Conservation (phyloP, 2,329 filamentous ascomycete species). For the Pseudopyricularia cyperi region DNA sequence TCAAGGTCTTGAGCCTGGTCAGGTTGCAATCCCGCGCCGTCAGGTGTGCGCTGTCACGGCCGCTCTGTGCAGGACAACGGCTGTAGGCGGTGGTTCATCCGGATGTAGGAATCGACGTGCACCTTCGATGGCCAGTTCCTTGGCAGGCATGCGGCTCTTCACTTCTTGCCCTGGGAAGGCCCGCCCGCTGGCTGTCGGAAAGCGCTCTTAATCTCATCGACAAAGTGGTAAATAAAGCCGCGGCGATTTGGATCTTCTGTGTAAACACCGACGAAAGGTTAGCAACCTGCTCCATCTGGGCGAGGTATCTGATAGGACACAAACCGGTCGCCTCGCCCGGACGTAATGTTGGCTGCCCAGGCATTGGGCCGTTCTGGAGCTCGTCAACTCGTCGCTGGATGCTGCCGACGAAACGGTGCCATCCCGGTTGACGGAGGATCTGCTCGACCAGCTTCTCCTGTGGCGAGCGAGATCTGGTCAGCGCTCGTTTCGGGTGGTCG, state of each 20-base stretch:
- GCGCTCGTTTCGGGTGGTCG: not conserved
- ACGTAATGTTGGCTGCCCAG: constrained; percentile 35
- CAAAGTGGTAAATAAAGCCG: constrained; percentile 32
- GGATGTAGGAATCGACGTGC: too few relatives aligned
- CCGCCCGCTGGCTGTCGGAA: not conserved
- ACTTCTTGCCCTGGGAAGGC: not conserved
- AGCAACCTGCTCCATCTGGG: not conserved
- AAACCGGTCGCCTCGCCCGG: constrained; percentile 39
- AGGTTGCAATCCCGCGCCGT: too few relatives aligned
- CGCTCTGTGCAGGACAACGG: too few relatives aligned
- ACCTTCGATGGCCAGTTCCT: too few relatives aligned
- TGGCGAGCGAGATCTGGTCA: not conserved
- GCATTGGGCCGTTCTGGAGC: constrained; percentile 32
- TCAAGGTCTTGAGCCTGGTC: too few relatives aligned
- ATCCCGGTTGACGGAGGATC: constrained; percentile 36
- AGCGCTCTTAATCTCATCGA: constrained; percentile 33
- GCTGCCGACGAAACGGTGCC: constrained; percentile 38
- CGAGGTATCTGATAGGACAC: not conserved
- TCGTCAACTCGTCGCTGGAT: constrained; percentile 38
- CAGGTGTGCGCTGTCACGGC: too few relatives aligned
- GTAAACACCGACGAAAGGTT: not conserved
- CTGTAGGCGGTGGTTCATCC: too few relatives aligned
- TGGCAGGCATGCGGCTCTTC: not conserved
- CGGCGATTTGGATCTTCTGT: constrained; percentile 18
- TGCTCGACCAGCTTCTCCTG: constrained; percentile 10